Base-by-base conservation (phyloP, 495 filamentous ascomycete species). In the Hypoxylon intermedium region DNA sequence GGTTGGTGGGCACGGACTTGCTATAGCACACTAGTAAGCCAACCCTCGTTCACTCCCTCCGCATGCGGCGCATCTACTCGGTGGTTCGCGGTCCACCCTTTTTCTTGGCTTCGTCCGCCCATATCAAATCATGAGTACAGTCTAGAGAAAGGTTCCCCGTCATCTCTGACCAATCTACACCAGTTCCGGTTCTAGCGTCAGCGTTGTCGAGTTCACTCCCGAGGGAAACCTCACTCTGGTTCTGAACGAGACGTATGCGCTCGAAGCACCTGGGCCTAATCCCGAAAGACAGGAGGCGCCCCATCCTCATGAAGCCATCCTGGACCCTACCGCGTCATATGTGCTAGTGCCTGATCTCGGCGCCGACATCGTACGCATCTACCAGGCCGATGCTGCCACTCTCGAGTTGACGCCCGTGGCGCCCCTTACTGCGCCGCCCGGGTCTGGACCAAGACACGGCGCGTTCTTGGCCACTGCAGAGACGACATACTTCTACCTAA, bases 321-420 rank as follows among this genome's bases (percentile, higher is more conserved):
- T 91, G 19, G 89, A 93, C 66, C 89, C 89, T 12, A 87, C 85
- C 0, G 83, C 79, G 0, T 65, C 75, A 18, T 92, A 84, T 73
- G 63, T 90, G 13, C 57, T 91, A 0, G 77, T 85, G 6, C 87
- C 89, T 7, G 90, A 93, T 53, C 76, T 93, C 5, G 89, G 89
- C 43, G 79, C 85, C 13, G 89, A 93, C 64, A 64, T 87, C n/a
- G 57, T 92, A 37, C 85, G 84, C 49, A 72, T 91, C 34, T 90
- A 84, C 71, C 61, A 66, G 21, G 82, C 87, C 54, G 72, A 85
- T 49, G 69, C 70, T 12, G 40, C 47, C 11, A 79, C 70, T 4
- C 66, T 76, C 23, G 36, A 43, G 6, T 63, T 80, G 57, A 74
- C 68, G 9, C 61, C 72, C 23, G 38, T 72, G 38, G 41, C 63